Percentiles rank a stretch among this genome's conserved stretches.
Evolutionary conservation across 148 eudicot species (phyloP).

Genomic region (Camellia sinensis): DNA sequence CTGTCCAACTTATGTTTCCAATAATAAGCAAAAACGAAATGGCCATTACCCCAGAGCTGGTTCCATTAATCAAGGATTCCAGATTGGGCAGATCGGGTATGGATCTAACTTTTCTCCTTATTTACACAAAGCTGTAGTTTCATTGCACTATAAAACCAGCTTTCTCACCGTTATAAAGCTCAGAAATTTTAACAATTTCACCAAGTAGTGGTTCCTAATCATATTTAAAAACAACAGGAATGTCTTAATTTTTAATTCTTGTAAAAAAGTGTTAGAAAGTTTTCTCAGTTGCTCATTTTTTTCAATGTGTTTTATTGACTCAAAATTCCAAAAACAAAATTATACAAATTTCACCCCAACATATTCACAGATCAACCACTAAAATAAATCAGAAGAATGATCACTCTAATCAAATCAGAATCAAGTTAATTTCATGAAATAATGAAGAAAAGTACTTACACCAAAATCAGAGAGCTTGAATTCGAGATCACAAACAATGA

Average conservation of each 20-base stretch:
- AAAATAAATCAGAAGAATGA: not conserved
- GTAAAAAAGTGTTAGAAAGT: not conserved
- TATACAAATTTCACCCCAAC: not conserved
- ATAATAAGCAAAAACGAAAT: not conserved
- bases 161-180: not conserved
- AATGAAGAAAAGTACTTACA: not conserved
- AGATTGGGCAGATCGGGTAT: not conserved
- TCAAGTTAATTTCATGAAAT: not conserved
- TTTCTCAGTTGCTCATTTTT: not conserved
- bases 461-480: not conserved
- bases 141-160: not conserved
- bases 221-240: not conserved
- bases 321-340: not conserved
- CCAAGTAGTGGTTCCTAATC: not conserved
- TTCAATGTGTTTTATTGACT: not conserved
- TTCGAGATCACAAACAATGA: not conserved
- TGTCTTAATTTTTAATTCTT: not conserved
- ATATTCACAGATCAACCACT: not conserved
- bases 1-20: too few species aligned
- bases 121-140: too few species aligned
- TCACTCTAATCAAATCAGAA: not conserved
- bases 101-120: not conserved
- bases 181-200: not conserved
- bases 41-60: not conserved
- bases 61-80: not conserved